Base-by-base conservation (phyloP, 139 green algal genomes). In the Chlamydomonas applanata region DNA sequence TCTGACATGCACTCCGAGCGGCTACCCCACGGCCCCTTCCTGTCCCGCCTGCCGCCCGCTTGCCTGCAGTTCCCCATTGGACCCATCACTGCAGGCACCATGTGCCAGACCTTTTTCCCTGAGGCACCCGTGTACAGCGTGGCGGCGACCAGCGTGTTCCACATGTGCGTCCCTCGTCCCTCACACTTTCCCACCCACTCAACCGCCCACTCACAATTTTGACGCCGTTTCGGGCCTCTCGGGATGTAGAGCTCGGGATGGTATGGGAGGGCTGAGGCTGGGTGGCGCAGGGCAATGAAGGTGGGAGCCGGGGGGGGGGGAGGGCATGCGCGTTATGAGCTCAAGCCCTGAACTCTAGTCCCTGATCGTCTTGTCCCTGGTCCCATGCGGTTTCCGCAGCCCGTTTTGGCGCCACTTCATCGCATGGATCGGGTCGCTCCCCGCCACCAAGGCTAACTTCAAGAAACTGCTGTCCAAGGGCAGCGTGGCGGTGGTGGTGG, bases 341-440 rank as follows among this genome's bases (percentile, higher is more conserved):
- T n/a, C n/a, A n/a, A n/a, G n/a, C n/a, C n/a, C n/a, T n/a, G n/a
- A n/a, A n/a, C n/a, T n/a, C 46, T 56, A 56, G 46, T 56, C 14
- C 17, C 14, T 56, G 14, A 56, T 14, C 46, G 17, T 14, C 14
- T 60, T 45, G 27, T 32, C 24, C 7, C 69, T 74, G 52, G 27
- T 4, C 32, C 11, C 64, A 53, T 71, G 36, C 64, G 11, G 62
- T n/a, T 14, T 29, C 22, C 20, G 52, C 52, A 66, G 52, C 20
- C 59, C 59, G 7, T 36, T 66, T 25, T 66, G 59, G 59, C 59
- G 59, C n/a, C 59, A 66, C 45, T 76, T 78, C 70, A 74, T 69
- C 63, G 71, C 77, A n/a, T 87, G 82, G 82, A 84, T 87, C 44
- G 82, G 82, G 22, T 72, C 59, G 3, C 34, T 84, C 61, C 82